Conservation (phyloP, 108 stramenopile species). For the Asterionellopsis glacialis region DNA sequence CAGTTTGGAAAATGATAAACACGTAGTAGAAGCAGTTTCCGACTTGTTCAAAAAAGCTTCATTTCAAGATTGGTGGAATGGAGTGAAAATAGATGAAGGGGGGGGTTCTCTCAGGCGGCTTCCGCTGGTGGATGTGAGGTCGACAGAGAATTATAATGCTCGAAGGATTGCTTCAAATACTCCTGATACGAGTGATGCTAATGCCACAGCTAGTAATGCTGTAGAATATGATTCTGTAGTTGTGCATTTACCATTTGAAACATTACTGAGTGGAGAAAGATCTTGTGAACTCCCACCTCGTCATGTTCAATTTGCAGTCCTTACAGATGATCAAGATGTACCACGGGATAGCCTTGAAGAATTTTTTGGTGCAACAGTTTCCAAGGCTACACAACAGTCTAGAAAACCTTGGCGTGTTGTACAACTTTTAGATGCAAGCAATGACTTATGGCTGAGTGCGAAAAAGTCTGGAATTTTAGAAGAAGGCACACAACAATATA, state of each 20-base stretch:
- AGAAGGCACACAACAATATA: not conserved
- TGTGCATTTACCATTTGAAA: not conserved
- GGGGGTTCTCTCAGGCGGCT: not conserved
- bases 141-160: too few species aligned
- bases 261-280: constrained; percentile 17
- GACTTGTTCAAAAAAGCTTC: not conserved
- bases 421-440: constrained; percentile 31
- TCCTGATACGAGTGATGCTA: too few species aligned
- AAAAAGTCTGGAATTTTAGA: not conserved
- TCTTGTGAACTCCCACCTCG: constrained; percentile 57
- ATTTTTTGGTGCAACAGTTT: constrained; percentile 30
- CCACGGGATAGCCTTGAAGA: not conserved
- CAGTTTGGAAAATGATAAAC: too few species aligned
- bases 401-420: constrained; percentile 55
- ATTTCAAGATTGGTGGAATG: constrained; percentile 2
- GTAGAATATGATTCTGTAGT: not conserved
- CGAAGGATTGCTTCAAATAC: too few species aligned
- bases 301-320: constrained; percentile 42
- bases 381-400: constrained; percentile 31
- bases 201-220: too few species aligned
- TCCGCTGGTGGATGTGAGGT: not conserved
- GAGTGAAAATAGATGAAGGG: not conserved
- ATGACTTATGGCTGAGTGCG: constrained; percentile 31
- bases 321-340: constrained; percentile 16
- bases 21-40: too few species aligned